These are phyloP conservation scores for Yarrowia porcina DNA, from an alignment of 805 yeast species.

Conservation along the genomic window DNA sequence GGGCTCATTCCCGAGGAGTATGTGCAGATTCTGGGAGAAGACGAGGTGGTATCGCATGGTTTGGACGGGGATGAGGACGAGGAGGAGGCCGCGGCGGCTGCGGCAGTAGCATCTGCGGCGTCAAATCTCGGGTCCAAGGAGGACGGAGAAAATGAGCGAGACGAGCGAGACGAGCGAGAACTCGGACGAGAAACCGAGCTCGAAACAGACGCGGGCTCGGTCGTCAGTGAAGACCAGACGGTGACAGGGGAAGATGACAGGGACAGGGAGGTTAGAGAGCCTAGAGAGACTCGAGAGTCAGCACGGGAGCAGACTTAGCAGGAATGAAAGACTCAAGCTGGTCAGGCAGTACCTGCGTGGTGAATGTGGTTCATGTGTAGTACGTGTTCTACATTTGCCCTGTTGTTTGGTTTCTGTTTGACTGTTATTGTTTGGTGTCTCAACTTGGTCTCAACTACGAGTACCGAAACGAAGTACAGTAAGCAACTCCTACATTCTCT, in stretches of 20 bases:
- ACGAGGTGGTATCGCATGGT: conserved; percentile 25
- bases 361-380: no score
- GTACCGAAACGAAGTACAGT: no score
- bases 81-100: conserved; percentile 3
- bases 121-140: not conserved
- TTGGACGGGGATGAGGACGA: conserved; percentile 18
- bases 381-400: no score
- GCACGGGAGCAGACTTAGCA: no score
- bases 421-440: no score
- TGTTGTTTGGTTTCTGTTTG: no score
- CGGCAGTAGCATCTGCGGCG: not conserved
- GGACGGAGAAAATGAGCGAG: no score
- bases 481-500: no score
- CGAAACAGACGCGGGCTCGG: conserved; percentile 7
- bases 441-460: no score
- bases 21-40: conserved; percentile 49
- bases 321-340: no score
- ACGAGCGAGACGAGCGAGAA: no score
- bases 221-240: conserved; percentile 1
- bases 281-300: not conserved
- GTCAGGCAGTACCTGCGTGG: no score
- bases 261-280: not conserved
- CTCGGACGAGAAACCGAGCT: not conserved
- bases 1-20: conserved; percentile 96
- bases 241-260: conserved; percentile 11